Conservation (phyloP, 306 rosid genomes). For the Pterocarpus santalinus region DNA sequence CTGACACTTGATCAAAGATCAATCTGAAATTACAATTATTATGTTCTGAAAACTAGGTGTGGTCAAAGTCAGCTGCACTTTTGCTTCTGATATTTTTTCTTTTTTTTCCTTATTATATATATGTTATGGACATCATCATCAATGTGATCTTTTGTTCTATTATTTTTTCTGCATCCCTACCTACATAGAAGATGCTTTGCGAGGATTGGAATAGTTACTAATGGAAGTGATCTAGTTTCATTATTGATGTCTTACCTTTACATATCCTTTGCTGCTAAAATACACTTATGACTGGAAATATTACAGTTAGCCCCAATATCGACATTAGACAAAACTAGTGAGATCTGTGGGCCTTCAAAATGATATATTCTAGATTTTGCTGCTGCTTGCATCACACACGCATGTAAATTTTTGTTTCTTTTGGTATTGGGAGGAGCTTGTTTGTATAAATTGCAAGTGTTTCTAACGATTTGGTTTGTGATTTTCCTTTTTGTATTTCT, state of each 20-base stretch:
- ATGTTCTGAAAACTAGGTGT: not conserved
- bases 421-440: not conserved
- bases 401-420: constrained; percentile 36
- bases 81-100: not conserved
- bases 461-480: not conserved
- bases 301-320: not conserved
- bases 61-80: constrained; percentile 2
- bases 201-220: not conserved
- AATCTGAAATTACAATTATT: not conserved
- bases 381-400: constrained; percentile 7
- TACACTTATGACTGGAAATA: not conserved
- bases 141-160: constrained; percentile 16
- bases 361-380: constrained; percentile 18
- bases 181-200: constrained; percentile 1
- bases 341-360: not conserved
- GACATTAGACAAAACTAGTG: not conserved
- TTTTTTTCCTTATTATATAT: not conserved
- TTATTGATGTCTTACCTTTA: no score
- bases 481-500: not conserved
- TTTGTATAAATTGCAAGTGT: constrained; percentile 2
- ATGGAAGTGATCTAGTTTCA: not conserved
- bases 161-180: constrained; percentile 20
- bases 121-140: not conserved
- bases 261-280: not conserved
- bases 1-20: constrained; percentile 1